These are phyloP conservation scores for Wickerhamomyces sp. DNA, from an alignment of 1,139 yeast genomes.

Conservation along the genomic window DNA sequence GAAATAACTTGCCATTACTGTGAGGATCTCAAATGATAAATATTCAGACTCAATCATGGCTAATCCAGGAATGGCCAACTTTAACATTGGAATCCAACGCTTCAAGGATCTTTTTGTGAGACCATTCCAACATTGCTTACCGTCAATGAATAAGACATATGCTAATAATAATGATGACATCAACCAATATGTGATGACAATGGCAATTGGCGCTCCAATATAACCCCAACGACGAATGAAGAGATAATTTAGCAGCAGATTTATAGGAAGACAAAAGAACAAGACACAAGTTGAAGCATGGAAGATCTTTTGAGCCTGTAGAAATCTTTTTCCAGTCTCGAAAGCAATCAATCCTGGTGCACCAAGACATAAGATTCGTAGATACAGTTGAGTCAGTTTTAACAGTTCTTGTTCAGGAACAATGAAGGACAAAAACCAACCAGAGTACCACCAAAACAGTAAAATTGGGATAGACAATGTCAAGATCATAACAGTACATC, in stretches of 20 bases:
- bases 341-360: slow-evolving; percentile 35
- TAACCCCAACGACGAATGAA: slow-evolving; percentile 31
- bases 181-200: slow-evolving; percentile 32
- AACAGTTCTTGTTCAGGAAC: slow-evolving; percentile 32
- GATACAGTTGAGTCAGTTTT: slow-evolving; percentile 29
- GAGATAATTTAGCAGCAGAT: slow-evolving; percentile 27
- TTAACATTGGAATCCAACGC: slow-evolving; percentile 32
- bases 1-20: slow-evolving; percentile 35
- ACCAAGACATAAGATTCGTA: slow-evolving; percentile 31
- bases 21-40: slow-evolving; percentile 37
- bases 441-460: slow-evolving; percentile 37
- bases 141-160: slow-evolving; percentile 28
- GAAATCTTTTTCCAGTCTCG: slow-evolving; percentile 36
- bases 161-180: slow-evolving; percentile 27
- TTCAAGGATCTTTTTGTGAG: slow-evolving; percentile 22
- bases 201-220: slow-evolving; percentile 35
- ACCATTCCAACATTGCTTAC: slow-evolving; percentile 32
- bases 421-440: slow-evolving; percentile 26
- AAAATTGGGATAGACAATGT: slow-evolving; percentile 30
- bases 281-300: slow-evolving; percentile 35
- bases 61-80: slow-evolving; percentile 35
- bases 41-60: slow-evolving; percentile 40
- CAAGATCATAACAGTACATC: slow-evolving; percentile 39
- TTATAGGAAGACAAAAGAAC: slow-evolving; percentile 31
- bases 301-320: slow-evolving; percentile 36